Evolutionary conservation across 306 rosid species (phyloP).

Genomic region (Lablab purpureus): DNA sequence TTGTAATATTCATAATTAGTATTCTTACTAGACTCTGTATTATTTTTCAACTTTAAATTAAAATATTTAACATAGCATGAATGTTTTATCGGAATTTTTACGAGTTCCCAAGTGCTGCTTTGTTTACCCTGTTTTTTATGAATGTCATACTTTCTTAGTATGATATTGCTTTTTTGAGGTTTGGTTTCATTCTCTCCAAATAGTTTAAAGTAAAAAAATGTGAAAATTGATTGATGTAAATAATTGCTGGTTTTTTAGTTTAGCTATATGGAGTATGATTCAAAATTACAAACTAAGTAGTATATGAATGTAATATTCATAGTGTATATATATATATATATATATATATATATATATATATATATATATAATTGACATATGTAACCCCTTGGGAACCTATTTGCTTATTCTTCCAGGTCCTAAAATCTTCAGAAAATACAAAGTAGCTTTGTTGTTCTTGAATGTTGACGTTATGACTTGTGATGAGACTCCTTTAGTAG

Average conservation of each 20-base stretch:
- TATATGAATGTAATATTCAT: neutral
- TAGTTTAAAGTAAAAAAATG: neutral
- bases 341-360: too few relatives aligned
- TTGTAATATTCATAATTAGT: neutral
- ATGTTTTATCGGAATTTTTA: neutral
- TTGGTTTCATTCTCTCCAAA: neutral
- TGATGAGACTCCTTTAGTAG: conserved; percentile 1
- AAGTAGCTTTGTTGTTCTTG: neutral
- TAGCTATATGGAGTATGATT: neutral
- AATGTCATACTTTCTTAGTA: conserved; percentile 15
- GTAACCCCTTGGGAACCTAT: neutral
- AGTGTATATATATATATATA: too few relatives aligned
- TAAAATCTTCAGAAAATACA: conserved; percentile 1
- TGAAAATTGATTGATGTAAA: neutral
- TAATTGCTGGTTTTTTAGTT: neutral
- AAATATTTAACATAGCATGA: neutral
- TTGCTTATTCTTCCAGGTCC: neutral
- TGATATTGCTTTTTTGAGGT: conserved; percentile 17
- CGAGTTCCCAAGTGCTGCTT: neutral
- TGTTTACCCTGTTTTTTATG: neutral
- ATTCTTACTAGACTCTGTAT: neutral
- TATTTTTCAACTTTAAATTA: conserved; percentile 7
- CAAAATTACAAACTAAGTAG: conserved; percentile 9
- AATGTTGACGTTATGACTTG: neutral
- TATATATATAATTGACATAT: neutral